These are phyloP conservation scores for Trichothecium roseum DNA, from an alignment of 2,329 filamentous ascomycete genomes.

Conservation along the genomic window DNA sequence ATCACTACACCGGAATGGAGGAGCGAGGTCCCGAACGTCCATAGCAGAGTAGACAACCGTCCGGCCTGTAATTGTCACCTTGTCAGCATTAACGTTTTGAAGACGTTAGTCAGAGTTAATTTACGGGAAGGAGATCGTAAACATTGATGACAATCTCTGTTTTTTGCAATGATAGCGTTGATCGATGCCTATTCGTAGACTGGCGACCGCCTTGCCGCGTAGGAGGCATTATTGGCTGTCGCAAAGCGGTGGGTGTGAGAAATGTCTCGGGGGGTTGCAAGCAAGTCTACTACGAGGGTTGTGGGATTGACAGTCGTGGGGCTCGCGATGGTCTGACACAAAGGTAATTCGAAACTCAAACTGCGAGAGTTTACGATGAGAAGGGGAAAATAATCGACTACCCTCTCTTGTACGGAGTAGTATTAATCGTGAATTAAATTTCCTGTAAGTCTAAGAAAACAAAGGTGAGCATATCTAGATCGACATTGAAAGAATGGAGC, in stretches of 20 bases:
- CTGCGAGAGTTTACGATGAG: no score
- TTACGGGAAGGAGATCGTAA: constrained; percentile 65
- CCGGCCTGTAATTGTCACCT: constrained; percentile 44
- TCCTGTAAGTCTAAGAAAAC: no score
- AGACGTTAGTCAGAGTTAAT: constrained; percentile 9
- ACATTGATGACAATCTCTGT: constrained; percentile 68
- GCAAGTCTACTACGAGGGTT: no score
- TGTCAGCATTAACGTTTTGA: constrained; percentile 6
- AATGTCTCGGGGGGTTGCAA: neutral
- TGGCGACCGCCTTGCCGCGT: constrained; percentile 1
- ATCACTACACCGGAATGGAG: constrained; percentile 79
- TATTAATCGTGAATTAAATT: no score
- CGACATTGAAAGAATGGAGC: no score
- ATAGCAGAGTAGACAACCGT: constrained; percentile 63
- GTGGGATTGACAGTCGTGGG: no score
- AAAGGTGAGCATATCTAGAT: no score
- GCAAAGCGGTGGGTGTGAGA: neutral
- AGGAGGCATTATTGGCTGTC: neutral
- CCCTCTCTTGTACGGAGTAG: no score
- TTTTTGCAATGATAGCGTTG: constrained; percentile 58
- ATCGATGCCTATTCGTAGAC: constrained; percentile 38
- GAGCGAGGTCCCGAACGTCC: constrained; percentile 67
- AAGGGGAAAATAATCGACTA: no score
- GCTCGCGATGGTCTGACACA: no score
- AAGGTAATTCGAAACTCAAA: no score